Conservation (phyloP, 169 alveolate genomes). For the Plasmodium vivax region DNA sequence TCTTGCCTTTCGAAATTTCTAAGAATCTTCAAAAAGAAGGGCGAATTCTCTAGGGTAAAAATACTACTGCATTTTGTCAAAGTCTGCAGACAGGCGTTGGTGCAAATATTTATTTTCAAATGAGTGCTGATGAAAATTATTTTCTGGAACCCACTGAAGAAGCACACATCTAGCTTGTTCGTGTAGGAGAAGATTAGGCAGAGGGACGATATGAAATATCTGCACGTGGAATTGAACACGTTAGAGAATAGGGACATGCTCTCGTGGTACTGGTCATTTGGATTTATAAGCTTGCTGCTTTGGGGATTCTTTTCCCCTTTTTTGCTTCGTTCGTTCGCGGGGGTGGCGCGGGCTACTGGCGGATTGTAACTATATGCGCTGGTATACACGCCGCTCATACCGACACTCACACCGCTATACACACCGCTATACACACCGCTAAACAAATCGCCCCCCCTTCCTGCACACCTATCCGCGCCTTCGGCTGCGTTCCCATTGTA, state of each 20-base stretch:
- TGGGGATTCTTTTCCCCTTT: background rate
- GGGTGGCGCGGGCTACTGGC: background rate
- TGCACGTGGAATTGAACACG: constrained; percentile 70
- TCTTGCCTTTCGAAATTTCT: constrained; percentile 53
- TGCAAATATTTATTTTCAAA: constrained; percentile 61
- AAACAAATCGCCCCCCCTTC: background rate
- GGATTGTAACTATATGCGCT: background rate
- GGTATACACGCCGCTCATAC: background rate
- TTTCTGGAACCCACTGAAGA: constrained; percentile 68
- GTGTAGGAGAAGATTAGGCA: constrained; percentile 69
- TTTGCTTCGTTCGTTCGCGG: background rate
- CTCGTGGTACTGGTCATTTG: background rate
- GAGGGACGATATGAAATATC: constrained; percentile 66
- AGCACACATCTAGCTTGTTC: constrained; percentile 52
- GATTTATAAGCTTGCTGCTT: background rate
- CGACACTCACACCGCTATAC: background rate
- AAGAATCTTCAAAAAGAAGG: constrained; percentile 66
- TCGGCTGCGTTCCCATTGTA: background rate
- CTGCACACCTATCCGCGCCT: background rate
- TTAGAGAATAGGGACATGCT: constrained; percentile 14
- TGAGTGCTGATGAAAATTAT: constrained; percentile 61
- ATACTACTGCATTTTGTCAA: constrained; percentile 74
- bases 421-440: background rate
- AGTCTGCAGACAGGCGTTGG: constrained; percentile 61
- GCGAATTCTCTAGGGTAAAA: constrained; percentile 70